Evolutionary conservation across 2,329 filamentous ascomycete genomes (phyloP), one percentile per base, ranked within the genome.

Genomic region (Pyricularia pennisetigena): DNA sequence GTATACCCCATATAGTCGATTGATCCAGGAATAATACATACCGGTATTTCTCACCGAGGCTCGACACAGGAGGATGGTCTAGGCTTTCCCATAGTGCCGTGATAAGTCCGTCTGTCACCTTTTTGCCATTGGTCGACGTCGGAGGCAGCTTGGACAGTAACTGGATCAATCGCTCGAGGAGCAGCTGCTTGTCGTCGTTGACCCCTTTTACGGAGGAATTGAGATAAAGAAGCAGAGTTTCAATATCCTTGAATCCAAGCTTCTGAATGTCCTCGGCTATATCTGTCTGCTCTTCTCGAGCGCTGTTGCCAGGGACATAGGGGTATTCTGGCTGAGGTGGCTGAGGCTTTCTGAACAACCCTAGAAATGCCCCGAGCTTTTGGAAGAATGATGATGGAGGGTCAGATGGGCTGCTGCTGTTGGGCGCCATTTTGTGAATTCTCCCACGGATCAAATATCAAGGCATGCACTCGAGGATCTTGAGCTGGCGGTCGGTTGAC

Each of bases 21-120:
- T 20, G 24, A 26, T 5, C 74, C 80, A 71, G 32, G 41, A 71
- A 65, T 35, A 76, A 74, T 59, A 78, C 75, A 3, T 77, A 82
- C 75, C 78, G 78, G 71, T 79, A 75, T 67, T 80, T 76, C 16
- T 78, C 78, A 2, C 80, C 79, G 3, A 81, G 75, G 63, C 81
- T 81, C 67, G 75, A 78, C 61, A 83, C 71, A 1, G 85, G 85
- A 0, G 85, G 85, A 67, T 87, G 85, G 68, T 85, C 79, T 8
- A 87, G 77, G 68, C 80, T 84, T 65, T 79, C 77, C 84, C 85
- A 87, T 7, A 87, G 78, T 20, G 81, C 81, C 68, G 81, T 80
- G 57, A 86, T 80, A 73, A 86, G 79, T 54, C 79, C 78, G 72
- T 83, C 81, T 41, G 82, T 85, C 68, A 86, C 75, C 30, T 71